These are phyloP conservation scores for Naganishia sp. DNA, from an alignment of 1,284 basidiomycete species.

Conservation along the genomic window DNA sequence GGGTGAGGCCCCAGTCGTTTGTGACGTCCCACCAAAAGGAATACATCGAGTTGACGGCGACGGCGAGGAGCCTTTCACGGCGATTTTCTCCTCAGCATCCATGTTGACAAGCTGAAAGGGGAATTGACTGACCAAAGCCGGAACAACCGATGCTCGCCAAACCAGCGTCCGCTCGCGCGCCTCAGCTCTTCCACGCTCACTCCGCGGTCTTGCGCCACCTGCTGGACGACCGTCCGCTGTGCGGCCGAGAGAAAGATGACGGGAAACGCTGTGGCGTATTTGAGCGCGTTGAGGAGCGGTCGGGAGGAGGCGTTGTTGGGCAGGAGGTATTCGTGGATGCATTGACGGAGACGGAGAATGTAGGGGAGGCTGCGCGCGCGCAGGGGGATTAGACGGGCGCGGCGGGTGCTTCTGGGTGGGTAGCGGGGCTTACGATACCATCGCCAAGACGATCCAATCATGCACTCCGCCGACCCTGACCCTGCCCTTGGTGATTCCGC, in stretches of 20 bases:
- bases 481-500: conserved; percentile 68
- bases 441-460: conserved; percentile 73
- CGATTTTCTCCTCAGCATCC: too few relatives aligned
- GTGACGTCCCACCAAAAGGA: conserved; percentile 99
- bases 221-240: conserved; percentile 67
- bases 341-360: conserved; percentile 87
- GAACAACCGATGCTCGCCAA: conserved; percentile 75
- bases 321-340: conserved; percentile 78
- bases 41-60: conserved; percentile 85
- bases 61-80: conserved; percentile 73
- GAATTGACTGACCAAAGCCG: conserved; percentile 80
- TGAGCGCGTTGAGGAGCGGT: conserved; percentile 89
- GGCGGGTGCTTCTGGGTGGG: too few relatives aligned
- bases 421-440: conserved; percentile 91
- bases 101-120: too few relatives aligned
- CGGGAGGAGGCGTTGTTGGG: conserved; percentile 67
- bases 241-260: conserved; percentile 91
- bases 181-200: conserved; percentile 46
- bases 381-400: neutral
- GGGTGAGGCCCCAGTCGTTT: conserved; percentile 92
- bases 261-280: conserved; percentile 97
- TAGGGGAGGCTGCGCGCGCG: conserved; percentile 73
- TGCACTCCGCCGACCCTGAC: conserved; percentile 65
- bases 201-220: conserved; percentile 61
- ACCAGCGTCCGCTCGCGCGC: conserved; percentile 60